Evolutionary conservation across 768 basidiomycete species (phyloP).

Genomic region (Psilocybe cubensis): DNA sequence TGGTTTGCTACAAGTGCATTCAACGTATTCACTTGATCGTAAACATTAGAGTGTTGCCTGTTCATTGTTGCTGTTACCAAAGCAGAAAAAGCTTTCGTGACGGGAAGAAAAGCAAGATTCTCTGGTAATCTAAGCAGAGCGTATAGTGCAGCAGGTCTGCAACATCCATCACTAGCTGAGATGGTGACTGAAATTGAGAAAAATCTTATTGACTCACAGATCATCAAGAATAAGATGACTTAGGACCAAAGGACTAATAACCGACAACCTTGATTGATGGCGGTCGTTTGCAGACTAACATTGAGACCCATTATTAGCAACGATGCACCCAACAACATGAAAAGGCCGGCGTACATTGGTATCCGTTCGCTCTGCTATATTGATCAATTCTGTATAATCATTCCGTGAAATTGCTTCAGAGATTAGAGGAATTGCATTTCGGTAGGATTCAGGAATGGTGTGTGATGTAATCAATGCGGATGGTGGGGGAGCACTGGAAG

Average conservation of each 20-base stretch:
- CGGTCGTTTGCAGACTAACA: slow-evolving; percentile 40
- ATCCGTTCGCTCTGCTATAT: slow-evolving; percentile 55
- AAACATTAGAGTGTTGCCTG: slow-evolving; percentile 59
- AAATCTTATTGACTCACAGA: slow-evolving; percentile 45
- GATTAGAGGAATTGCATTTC: slow-evolving; percentile 47
- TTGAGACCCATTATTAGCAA: slow-evolving; percentile 2
- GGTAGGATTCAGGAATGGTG: slow-evolving; percentile 42
- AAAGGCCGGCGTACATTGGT: slow-evolving; percentile 47
- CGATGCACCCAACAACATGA: neutral
- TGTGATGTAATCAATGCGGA: slow-evolving; percentile 16
- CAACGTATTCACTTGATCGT: slow-evolving; percentile 48
- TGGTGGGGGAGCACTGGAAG: slow-evolving; percentile 16
- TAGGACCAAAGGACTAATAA: slow-evolving; percentile 64
- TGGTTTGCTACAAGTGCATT: slow-evolving; percentile 42
- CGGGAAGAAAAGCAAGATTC: slow-evolving; percentile 41
- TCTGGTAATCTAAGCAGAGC: slow-evolving; percentile 61
- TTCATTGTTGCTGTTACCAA: slow-evolving; percentile 56
- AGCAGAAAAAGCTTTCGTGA: slow-evolving; percentile 48
- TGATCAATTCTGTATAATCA: slow-evolving; percentile 45
- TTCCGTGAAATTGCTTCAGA: slow-evolving; percentile 46
- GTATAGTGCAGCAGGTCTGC: slow-evolving; percentile 62
- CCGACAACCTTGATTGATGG: slow-evolving; percentile 48
- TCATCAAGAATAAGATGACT: slow-evolving; percentile 68
- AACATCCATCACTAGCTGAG: neutral
- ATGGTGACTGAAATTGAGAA: neutral